phyloP scores from a whole-genome alignment of 2,329 filamentous ascomycete species.

The Fusarium nygamai region DNA sequence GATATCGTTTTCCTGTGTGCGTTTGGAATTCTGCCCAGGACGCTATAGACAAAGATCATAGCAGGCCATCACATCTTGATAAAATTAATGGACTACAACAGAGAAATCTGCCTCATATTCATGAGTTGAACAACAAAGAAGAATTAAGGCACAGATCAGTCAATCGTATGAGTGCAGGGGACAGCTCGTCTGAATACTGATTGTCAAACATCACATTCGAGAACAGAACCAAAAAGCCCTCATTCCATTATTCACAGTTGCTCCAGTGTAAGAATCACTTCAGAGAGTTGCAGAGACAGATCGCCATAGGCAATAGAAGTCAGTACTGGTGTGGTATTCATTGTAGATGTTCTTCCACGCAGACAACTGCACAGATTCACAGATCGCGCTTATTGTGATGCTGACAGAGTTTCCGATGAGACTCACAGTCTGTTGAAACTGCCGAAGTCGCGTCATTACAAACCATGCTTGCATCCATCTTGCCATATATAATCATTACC shows the following conservation, averaged over 20 bases:
- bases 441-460: rapidly evolving
- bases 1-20: too few relatives aligned
- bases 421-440: not conserved
- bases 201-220: rapidly evolving
- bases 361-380: rapidly evolving
- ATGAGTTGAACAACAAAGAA: rapidly evolving
- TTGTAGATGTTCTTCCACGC: not conserved
- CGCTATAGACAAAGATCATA: not conserved
- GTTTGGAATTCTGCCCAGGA: too few relatives aligned
- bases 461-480: rapidly evolving
- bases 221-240: not conserved
- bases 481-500: rapidly evolving
- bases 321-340: not conserved
- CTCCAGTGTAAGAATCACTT: not conserved
- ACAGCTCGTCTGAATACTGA: not conserved
- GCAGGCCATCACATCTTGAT: rapidly evolving
- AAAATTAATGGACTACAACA: rapidly evolving
- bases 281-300: not conserved
- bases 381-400: rapidly evolving
- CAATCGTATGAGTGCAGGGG: not conserved
- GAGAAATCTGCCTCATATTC: rapidly evolving
- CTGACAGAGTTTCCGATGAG: rapidly evolving
- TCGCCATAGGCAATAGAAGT: not conserved
- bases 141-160: not conserved
- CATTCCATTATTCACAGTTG: not conserved